Conservation (phyloP, 2,329 filamentous ascomycete genomes). For the Ustilaginoidea virens region DNA sequence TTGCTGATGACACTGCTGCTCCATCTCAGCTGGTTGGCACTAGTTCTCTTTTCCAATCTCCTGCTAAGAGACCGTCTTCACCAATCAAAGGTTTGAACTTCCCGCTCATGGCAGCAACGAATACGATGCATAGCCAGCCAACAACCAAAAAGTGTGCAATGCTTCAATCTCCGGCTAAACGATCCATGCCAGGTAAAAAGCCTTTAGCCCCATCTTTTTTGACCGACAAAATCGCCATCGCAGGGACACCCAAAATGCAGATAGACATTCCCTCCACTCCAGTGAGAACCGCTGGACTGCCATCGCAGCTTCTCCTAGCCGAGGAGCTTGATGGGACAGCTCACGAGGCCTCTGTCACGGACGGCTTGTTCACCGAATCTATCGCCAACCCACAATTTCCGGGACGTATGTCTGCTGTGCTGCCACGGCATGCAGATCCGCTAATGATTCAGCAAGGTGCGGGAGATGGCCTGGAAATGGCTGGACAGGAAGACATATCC, state of each 20-base stretch:
- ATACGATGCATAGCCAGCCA: slow-evolving; percentile 17
- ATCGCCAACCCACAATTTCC: slow-evolving; percentile 24
- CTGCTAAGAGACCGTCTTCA: slow-evolving; percentile 33
- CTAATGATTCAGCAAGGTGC: slow-evolving; percentile 15
- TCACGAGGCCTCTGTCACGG: slow-evolving; percentile 9
- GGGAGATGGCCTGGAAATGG: too few species aligned
- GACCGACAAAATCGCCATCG: slow-evolving; percentile 8
- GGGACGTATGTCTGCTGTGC: slow-evolving; percentile 28
- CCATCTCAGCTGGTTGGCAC: slow-evolving; percentile 20
- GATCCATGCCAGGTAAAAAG: slow-evolving; percentile 20
- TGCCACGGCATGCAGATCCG: slow-evolving; percentile 27
- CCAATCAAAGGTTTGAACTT: slow-evolving; percentile 23
- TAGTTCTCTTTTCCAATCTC: slow-evolving; percentile 27
- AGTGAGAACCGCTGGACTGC: slow-evolving; percentile 10
- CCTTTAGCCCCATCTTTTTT: slow-evolving; percentile 15
- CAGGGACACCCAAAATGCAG: slow-evolving; percentile 20
- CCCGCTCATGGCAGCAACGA: slow-evolving; percentile 8
- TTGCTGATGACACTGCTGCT: slow-evolving; percentile 5
- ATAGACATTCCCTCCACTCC: slow-evolving; percentile 19
- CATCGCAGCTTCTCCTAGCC: slow-evolving; percentile 22
- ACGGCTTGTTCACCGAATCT: slow-evolving; percentile 19
- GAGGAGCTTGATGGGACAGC: slow-evolving; percentile 14
- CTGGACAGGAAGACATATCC: too few species aligned
- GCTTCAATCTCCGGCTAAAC: slow-evolving; percentile 37
- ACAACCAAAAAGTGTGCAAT: slow-evolving; percentile 28